These are phyloP conservation scores for Colletotrichum chrysophilum DNA, from an alignment of 2,329 filamentous ascomycete genomes.

Conservation along the genomic window DNA sequence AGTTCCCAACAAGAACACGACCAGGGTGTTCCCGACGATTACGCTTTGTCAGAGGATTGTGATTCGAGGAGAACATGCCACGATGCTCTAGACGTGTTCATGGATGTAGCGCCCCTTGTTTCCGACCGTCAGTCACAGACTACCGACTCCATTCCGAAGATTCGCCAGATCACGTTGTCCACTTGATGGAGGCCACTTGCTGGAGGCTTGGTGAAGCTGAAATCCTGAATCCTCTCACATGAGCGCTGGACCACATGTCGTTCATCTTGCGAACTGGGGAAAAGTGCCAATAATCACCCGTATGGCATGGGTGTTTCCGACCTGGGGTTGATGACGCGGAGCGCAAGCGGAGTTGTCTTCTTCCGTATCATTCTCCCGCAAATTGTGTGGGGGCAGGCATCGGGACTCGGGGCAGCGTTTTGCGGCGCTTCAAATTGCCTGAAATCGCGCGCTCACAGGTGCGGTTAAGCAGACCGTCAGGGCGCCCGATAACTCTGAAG, in stretches of 20 bases:
- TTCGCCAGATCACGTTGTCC: not conserved
- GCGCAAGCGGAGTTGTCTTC: constrained; percentile 8
- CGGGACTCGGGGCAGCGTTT: constrained; percentile 5
- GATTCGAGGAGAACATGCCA: not conserved
- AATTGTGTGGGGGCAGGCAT: constrained; percentile 6
- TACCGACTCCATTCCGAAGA: not conserved
- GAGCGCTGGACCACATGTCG: not conserved
- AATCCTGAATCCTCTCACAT: not conserved
- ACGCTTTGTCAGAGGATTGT: not conserved
- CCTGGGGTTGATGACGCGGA: constrained; percentile 7
- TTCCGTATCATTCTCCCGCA: not conserved
- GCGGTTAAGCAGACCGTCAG: not conserved
- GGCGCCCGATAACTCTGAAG: not conserved
- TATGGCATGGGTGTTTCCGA: not conserved
- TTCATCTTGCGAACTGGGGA: not conserved
- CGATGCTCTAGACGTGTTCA: not conserved
- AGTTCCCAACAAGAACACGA: not conserved
- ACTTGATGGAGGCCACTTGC: not conserved
- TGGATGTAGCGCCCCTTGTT: not conserved
- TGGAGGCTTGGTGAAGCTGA: not conserved
- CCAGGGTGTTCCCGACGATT: not conserved
- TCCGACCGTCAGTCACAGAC: not conserved
- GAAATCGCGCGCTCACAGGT: constrained; percentile 10
- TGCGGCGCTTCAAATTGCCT: constrained; percentile 18
- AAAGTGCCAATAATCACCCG: not conserved